Conservation (phyloP, 1,284 basidiomycete genomes). For the Moesziomyces antarcticus region DNA sequence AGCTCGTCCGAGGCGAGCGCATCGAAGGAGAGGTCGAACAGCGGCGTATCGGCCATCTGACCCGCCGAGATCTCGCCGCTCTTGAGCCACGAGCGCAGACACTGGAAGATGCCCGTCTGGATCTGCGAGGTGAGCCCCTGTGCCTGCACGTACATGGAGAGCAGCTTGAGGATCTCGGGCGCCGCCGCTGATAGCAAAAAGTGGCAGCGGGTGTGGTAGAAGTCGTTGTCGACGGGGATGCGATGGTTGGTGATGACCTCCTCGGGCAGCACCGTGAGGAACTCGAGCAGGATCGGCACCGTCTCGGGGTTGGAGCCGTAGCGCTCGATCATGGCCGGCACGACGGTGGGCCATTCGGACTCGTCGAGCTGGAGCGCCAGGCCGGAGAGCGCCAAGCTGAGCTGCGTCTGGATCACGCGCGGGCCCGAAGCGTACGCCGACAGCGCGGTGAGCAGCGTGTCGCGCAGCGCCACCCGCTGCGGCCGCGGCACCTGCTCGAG, state of each 20-base stretch:
- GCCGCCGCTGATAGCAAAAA: conserved; percentile 72
- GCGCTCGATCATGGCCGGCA: conserved; percentile 83
- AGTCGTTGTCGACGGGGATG: conserved; percentile 89
- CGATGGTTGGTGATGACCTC: conserved; percentile 86
- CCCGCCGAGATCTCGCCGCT: conserved; percentile 83
- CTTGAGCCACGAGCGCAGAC: conserved; percentile 86
- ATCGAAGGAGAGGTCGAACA: conserved; percentile 75
- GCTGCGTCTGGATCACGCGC: conserved; percentile 85
- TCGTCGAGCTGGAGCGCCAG: conserved; percentile 88
- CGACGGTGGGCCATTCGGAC: conserved; percentile 79
- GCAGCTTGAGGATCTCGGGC: conserved; percentile 78
- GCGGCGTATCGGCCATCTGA: conserved; percentile 79
- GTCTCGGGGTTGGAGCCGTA: conserved; percentile 86
- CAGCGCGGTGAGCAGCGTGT: conserved; percentile 85
- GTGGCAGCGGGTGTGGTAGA: conserved; percentile 70
- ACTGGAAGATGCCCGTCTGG: conserved; percentile 87
- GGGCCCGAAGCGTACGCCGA: conserved; percentile 77
- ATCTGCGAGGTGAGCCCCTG: conserved; percentile 82
- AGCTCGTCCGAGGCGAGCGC: conserved; percentile 74
- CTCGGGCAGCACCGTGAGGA: conserved; percentile 90
- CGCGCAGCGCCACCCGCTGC: conserved; percentile 81
- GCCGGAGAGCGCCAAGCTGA: conserved; percentile 88
- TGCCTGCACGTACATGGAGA: conserved; percentile 90
- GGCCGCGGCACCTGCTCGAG: conserved; percentile 83
- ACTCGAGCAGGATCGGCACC: conserved; percentile 86